Conservation (phyloP, 352 stramenopile species). For the Thalassiosira gravida region DNA sequence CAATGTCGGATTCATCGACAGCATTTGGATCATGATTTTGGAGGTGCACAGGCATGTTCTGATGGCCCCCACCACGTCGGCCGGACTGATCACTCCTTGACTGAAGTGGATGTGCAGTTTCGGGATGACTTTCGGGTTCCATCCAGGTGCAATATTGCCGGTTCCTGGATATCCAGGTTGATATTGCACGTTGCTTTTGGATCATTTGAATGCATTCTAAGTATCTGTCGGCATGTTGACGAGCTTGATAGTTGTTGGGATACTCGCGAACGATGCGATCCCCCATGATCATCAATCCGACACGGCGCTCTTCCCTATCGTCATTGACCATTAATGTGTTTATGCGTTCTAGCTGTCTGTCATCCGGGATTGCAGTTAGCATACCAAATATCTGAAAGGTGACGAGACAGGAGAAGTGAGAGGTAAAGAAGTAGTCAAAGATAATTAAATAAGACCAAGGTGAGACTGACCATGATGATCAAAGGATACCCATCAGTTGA, state of each 20-base stretch:
- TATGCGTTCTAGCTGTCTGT: conserved; percentile 76
- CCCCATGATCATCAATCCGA: conserved; percentile 56
- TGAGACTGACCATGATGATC: conserved; percentile 36
- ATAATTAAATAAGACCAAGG: conserved; percentile 13
- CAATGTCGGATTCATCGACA: conserved; percentile 68
- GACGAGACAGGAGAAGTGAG: background rate
- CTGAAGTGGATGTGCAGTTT: conserved; percentile 41
- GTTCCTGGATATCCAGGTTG: conserved; percentile 78
- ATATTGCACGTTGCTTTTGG: conserved; percentile 59
- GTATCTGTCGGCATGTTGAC: conserved; percentile 63
- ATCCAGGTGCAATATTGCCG: conserved; percentile 69
- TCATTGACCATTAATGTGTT: conserved; percentile 68
- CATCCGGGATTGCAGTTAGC: conserved; percentile 72
- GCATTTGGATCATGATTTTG: conserved; percentile 69
- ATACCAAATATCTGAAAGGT: conserved; percentile 62
- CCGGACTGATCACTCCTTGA: conserved; percentile 65
- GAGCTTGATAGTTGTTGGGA: conserved; percentile 54
- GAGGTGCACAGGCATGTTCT: conserved; percentile 45
- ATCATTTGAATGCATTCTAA: conserved; percentile 70
- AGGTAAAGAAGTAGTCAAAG: conserved; percentile 6
- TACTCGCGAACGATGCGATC: conserved; percentile 51
- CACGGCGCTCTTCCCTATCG: conserved; percentile 18
- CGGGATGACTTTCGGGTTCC: conserved; percentile 59
- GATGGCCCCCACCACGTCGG: conserved; percentile 50
- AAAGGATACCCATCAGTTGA: conserved; percentile 25